A percentile compares a stretch with the other conserved stretches of the same genome.
Evolutionary conservation across 768 basidiomycete genomes (phyloP).

Genomic region (Chalciporus sphaerocephalus): DNA sequence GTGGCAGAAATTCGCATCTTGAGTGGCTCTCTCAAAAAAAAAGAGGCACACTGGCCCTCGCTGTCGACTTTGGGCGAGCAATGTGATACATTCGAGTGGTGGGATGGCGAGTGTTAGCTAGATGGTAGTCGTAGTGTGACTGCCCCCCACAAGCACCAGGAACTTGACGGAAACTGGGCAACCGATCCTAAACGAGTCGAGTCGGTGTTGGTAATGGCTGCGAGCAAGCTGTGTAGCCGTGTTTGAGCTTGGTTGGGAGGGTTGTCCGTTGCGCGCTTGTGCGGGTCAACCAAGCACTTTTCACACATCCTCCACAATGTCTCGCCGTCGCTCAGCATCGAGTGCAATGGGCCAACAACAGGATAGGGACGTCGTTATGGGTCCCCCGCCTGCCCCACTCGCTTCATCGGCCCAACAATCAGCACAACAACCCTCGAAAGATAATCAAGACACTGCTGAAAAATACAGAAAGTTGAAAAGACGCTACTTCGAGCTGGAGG

Average conservation of each 20-base stretch:
- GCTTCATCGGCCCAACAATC: constrained; percentile 26
- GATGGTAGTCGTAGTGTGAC: no score
- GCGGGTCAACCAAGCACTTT: constrained; percentile 17
- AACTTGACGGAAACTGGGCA: no score
- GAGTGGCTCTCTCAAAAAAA: neutral
- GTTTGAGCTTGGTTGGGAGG: constrained; percentile 32
- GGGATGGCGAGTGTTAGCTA: no score
- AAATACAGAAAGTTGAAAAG: constrained; percentile 65
- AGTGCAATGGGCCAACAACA: constrained; percentile 37
- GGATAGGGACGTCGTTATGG: constrained; percentile 52
- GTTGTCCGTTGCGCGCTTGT: constrained; percentile 22
- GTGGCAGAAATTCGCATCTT: constrained; percentile 15
- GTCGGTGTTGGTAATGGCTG: neutral
- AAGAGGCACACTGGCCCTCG: no score
- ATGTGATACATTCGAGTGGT: no score
- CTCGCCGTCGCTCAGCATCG: constrained; percentile 21
- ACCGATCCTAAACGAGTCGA: neutral
- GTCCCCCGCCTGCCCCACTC: constrained; percentile 40
- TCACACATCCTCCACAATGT: constrained; percentile 23
- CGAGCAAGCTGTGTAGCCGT: constrained; percentile 29
- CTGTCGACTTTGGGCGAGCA: no score
- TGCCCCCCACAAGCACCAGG: no score
- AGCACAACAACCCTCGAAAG: constrained; percentile 30
- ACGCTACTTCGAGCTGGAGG: constrained; percentile 62
- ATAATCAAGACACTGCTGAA: constrained; percentile 48